phyloP scores from a whole-genome alignment of 208 protist genomes.

The Vickermania spadyakhi region DNA sequence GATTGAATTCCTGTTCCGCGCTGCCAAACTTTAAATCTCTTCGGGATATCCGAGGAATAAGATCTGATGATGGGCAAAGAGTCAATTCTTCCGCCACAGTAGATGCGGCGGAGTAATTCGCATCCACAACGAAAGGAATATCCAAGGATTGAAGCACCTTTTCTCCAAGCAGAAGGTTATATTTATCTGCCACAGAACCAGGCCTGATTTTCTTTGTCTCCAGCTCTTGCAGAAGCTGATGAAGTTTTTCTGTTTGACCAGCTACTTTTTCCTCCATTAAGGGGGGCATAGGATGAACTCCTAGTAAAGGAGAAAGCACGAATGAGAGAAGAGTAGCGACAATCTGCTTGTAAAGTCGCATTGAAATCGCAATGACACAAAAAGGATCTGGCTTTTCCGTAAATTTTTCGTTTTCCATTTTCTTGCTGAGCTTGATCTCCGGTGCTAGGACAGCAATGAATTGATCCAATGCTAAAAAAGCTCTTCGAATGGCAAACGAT shows the following conservation, averaged over 20 bases:
- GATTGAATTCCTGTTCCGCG: neutral
- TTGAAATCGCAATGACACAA: neutral
- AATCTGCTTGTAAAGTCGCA: slow-evolving; percentile 1
- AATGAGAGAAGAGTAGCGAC: neutral
- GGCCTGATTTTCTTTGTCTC: neutral
- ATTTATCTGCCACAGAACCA: neutral
- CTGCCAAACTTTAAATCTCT: neutral
- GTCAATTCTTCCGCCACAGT: slow-evolving; percentile 2
- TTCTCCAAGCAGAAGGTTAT: slow-evolving; percentile 5
- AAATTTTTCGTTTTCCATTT: neutral
- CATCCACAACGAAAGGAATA: slow-evolving; percentile 4
- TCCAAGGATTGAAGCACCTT: slow-evolving; percentile 2
- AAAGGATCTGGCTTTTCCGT: neutral
- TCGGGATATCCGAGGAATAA: neutral
- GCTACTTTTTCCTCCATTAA: neutral
- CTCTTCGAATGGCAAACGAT: neutral
- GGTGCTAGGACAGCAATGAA: neutral
- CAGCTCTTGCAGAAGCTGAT: neutral
- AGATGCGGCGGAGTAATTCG: slow-evolving; percentile 3
- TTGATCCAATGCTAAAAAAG: neutral
- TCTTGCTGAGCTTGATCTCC: neutral
- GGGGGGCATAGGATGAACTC: neutral
- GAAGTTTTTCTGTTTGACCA: neutral
- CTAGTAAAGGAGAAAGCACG: neutral
- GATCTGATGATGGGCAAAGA: neutral